Conservation (phyloP, 345 rosid species). For the Citrus glauca region DNA sequence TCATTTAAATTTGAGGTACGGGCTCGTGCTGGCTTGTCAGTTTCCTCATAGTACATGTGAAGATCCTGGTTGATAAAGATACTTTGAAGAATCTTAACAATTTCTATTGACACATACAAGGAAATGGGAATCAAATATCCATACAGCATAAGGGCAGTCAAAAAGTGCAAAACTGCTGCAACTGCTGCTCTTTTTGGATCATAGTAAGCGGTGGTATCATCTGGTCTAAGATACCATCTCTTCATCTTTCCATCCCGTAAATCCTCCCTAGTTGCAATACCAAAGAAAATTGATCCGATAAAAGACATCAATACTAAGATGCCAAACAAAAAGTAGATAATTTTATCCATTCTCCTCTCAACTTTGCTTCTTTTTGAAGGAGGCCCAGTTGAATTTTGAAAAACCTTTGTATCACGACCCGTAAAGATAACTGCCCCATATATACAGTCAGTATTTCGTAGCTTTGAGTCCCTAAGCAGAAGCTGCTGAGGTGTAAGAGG, state of each 20-base stretch:
- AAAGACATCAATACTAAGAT: constrained; percentile 58
- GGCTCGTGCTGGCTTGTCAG: constrained; percentile 86
- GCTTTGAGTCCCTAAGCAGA: constrained; percentile 85
- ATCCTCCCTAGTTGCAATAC: constrained; percentile 69
- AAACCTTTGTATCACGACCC: constrained; percentile 87
- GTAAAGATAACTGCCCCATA: constrained; percentile 87
- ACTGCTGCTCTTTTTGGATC: constrained; percentile 54
- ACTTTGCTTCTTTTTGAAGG: constrained; percentile 94
- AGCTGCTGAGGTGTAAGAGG: constrained; percentile 90
- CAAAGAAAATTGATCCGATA: constrained; percentile 71
- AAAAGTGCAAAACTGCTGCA: constrained; percentile 67
- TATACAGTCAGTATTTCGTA: constrained; percentile 81
- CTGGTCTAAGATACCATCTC: constrained; percentile 98
- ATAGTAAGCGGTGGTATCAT: constrained; percentile 57
- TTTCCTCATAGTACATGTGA: constrained; percentile 79
- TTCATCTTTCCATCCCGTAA: constrained; percentile 59
- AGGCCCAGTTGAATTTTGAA: constrained; percentile 86
- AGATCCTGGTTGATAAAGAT: constrained; percentile 80
- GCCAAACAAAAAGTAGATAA: constrained; percentile 68
- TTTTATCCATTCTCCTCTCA: constrained; percentile 79
- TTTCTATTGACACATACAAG: constrained; percentile 85
- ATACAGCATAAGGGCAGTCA: constrained; percentile 86
- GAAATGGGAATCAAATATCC: constrained; percentile 92
- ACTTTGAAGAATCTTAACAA: constrained; percentile 92
- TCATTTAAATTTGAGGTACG: constrained; percentile 96